These are phyloP conservation scores for Pisolithus tinctorius DNA, from an alignment of 768 basidiomycete species.

Conservation along the genomic window DNA sequence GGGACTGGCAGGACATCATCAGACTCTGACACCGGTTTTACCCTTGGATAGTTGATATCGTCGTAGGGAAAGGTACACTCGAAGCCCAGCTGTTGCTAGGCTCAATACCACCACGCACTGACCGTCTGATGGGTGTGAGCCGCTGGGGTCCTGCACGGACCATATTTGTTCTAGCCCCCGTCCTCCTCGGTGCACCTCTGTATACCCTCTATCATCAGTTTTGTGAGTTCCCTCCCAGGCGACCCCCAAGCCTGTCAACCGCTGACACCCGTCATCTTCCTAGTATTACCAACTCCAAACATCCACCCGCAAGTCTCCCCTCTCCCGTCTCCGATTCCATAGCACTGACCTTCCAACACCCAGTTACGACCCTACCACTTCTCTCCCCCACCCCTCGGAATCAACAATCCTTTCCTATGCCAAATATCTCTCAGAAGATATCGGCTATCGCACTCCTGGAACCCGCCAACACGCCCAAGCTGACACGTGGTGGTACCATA, in stretches of 20 bases:
- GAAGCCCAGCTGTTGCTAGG: no score
- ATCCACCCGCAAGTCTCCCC: constrained; percentile 39
- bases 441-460: constrained; percentile 89
- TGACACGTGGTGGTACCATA: constrained; percentile 73
- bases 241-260: not conserved
- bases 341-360: not conserved
- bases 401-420: constrained; percentile 56
- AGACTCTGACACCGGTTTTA: no score
- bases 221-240: constrained; percentile 27
- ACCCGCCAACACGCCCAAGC: constrained; percentile 82
- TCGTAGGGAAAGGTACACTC: no score
- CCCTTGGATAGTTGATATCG: not conserved
- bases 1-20: no score
- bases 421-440: constrained; percentile 71
- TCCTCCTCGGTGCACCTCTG: constrained; percentile 45
- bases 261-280: not conserved
- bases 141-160: constrained; percentile 54
- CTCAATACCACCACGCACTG: no score
- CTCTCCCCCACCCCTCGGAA: constrained; percentile 67
- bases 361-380: constrained; percentile 44
- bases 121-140: no score
- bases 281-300: constrained; percentile 55
- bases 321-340: not conserved
- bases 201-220: constrained; percentile 43
- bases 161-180: constrained; percentile 44